Evolutionary conservation across 2,329 filamentous ascomycete species (phyloP).

Genomic region (Colletotrichum tanaceti): DNA sequence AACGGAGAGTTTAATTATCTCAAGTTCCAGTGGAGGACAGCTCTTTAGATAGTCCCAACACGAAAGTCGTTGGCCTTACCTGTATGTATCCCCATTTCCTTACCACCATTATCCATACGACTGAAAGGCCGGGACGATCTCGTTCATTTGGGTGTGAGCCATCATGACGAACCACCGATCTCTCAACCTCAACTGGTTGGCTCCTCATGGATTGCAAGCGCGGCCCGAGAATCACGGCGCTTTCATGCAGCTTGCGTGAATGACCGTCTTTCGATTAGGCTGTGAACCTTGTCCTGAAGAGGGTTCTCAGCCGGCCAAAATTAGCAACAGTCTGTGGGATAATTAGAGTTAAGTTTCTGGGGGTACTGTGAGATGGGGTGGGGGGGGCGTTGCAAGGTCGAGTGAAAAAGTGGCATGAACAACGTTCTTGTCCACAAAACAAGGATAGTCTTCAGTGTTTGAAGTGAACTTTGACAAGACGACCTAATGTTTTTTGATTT

Average conservation of each 20-base stretch:
- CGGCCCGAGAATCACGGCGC: too few relatives aligned
- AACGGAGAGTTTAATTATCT: not conserved
- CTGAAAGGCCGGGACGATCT: too few relatives aligned
- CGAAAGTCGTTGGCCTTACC: slow-evolving; percentile 4
- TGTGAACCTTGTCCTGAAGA: too few relatives aligned
- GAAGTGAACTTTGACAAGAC: too few relatives aligned
- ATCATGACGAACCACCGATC: not conserved
- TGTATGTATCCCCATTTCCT: too few relatives aligned
- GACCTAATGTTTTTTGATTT: too few relatives aligned
- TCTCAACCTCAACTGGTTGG: not conserved
- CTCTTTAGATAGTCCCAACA: slow-evolving; percentile 12
- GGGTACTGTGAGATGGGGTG: too few relatives aligned
- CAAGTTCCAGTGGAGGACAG: not conserved
- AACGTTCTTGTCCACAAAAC: not conserved
- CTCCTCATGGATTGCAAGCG: too few relatives aligned
- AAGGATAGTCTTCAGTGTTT: not conserved
- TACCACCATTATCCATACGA: too few relatives aligned
- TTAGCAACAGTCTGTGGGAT: not conserved
- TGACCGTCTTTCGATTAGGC: not conserved
- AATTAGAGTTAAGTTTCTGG: not conserved
- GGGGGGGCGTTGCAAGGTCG: too few relatives aligned
- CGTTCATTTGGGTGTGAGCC: not conserved
- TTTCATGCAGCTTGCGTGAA: too few relatives aligned
- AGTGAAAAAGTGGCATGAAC: not conserved
- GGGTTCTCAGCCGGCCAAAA: not conserved